Evolutionary conservation across 495 filamentous ascomycete genomes (phyloP).

Genomic region (Neohortaea acidophila): DNA sequence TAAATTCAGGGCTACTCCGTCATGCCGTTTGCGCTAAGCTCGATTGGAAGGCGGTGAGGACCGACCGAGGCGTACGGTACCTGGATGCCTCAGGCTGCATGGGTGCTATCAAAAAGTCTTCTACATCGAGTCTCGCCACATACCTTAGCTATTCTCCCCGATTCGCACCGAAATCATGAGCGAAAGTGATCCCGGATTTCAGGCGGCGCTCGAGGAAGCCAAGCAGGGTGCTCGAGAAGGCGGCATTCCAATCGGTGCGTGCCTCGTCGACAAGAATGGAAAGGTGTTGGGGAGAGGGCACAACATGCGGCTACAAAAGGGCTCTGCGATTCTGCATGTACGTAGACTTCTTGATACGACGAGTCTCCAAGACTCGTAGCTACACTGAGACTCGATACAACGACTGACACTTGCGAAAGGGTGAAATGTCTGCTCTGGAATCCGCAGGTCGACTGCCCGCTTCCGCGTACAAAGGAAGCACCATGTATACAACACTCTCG

Average conservation of each 20-base stretch:
- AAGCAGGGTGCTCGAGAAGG: conserved; percentile 52
- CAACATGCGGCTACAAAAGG: conserved; percentile 68
- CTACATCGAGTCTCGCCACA: not conserved
- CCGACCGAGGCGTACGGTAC: too few relatives aligned
- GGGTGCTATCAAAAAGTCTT: too few relatives aligned
- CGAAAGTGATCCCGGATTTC: conserved; percentile 37
- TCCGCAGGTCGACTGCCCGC: conserved; percentile 63
- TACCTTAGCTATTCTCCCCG: not conserved
- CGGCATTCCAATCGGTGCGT: conserved; percentile 71
- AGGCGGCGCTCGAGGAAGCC: conserved; percentile 64
- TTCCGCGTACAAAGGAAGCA: conserved; percentile 53
- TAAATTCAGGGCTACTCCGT: too few relatives aligned
- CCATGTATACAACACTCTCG: conserved; percentile 78
- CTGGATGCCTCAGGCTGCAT: too few relatives aligned
- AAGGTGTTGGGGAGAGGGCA: conserved; percentile 64
- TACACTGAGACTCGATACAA: not conserved
- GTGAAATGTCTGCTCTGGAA: conserved; percentile 66
- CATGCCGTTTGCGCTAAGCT: too few relatives aligned
- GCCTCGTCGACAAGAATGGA: conserved; percentile 53
- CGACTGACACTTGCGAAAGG: conserved; percentile 32
- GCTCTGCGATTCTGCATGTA: conserved; percentile 62
- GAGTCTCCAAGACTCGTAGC: not conserved
- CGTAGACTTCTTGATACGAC: conserved; percentile 17
- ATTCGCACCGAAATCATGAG: conserved; percentile 12
- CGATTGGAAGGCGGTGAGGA: too few relatives aligned